These are phyloP conservation scores for Colletotrichum truncatum DNA, from an alignment of 2,329 filamentous ascomycete genomes.

Conservation along the genomic window DNA sequence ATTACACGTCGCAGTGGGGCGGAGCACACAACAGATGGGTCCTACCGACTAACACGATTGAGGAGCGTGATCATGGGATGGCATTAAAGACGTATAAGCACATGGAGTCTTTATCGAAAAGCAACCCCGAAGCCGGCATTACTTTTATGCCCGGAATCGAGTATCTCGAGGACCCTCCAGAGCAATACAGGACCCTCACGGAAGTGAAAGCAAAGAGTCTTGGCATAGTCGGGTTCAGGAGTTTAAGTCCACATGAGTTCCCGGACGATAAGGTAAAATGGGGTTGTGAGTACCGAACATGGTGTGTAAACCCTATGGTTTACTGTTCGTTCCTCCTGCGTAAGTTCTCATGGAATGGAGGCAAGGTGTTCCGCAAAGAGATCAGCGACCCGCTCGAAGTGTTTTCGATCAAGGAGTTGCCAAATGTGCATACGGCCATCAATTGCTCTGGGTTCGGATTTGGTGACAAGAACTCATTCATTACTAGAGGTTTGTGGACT, in stretches of 20 bases:
- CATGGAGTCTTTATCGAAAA: constrained; percentile 45
- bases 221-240: constrained; percentile 47
- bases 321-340: constrained; percentile 59
- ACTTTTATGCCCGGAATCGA: constrained; percentile 60
- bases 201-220: constrained; percentile 41
- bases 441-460: constrained; percentile 59
- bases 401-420: constrained; percentile 42
- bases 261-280: constrained; percentile 51
- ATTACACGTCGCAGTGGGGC: constrained; percentile 67
- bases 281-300: constrained; percentile 62
- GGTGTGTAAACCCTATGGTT: constrained; percentile 63
- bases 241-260: constrained; percentile 46
- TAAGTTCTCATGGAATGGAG: constrained; percentile 49
- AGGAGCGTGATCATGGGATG: constrained; percentile 52
- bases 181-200: constrained; percentile 48
- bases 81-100: constrained; percentile 51
- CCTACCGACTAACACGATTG: constrained; percentile 37
- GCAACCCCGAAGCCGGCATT: constrained; percentile 52
- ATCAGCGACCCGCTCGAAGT: constrained; percentile 48
- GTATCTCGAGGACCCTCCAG: constrained; percentile 57
- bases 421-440: constrained; percentile 44
- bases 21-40: constrained; percentile 64
- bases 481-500: constrained; percentile 48
- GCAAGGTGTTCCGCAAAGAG: constrained; percentile 43
- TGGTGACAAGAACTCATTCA: constrained; percentile 49